Evolutionary conservation across 257 asterid genomes (phyloP).

Genomic region (Ajuga chamaepitys): DNA sequence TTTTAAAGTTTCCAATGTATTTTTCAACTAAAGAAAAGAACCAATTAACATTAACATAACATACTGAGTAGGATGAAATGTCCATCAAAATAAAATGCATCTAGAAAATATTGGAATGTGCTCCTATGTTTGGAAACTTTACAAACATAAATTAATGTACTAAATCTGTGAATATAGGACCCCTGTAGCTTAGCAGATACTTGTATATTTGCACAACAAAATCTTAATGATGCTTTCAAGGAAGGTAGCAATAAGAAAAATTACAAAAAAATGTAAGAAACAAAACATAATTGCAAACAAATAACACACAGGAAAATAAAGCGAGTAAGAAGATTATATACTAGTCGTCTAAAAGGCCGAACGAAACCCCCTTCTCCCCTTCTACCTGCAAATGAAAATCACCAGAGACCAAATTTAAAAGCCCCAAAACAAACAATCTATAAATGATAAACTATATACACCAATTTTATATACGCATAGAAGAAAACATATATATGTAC

Average conservation of each 20-base stretch:
- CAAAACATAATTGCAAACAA: background rate
- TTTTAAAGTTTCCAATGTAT: background rate
- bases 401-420: background rate
- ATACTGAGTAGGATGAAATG: background rate
- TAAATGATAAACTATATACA: background rate
- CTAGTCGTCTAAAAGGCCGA: constrained; percentile 18
- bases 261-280: background rate
- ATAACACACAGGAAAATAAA: too few species aligned
- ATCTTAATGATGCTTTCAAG: background rate
- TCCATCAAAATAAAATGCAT: background rate
- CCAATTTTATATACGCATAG: constrained; percentile 1
- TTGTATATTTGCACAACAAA: background rate
- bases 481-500: background rate
- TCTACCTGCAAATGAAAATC: constrained; percentile 23
- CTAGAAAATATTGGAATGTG: background rate
- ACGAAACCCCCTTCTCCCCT: constrained; percentile 7
- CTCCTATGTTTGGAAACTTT: background rate
- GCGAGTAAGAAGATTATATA: constrained; percentile 13
- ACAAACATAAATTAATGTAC: background rate
- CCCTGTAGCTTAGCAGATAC: background rate
- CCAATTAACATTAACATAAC: background rate
- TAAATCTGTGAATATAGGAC: background rate
- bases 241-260: background rate
- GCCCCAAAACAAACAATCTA: background rate
- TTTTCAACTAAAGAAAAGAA: background rate